Evolutionary conservation across 768 basidiomycete genomes (phyloP).

Genomic region (Sutorius australiensis): DNA sequence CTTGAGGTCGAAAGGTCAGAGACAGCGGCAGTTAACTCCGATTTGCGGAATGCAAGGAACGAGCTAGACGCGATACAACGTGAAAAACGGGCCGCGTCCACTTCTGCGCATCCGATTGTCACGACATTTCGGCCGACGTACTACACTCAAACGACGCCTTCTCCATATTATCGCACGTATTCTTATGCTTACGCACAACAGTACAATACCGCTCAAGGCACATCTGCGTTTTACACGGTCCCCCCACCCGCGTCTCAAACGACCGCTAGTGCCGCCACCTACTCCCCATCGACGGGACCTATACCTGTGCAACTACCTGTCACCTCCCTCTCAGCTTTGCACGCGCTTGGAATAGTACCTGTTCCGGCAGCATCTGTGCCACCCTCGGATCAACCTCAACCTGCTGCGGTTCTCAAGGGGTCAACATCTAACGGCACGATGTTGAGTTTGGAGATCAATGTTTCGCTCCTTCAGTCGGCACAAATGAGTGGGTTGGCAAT

Average conservation of each 20-base stretch:
- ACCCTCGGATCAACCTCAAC: conserved; percentile 55
- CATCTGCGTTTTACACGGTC: conserved; percentile 26
- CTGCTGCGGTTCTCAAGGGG: conserved; percentile 73
- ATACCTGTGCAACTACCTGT: conserved; percentile 73
- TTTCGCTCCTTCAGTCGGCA: conserved; percentile 64
- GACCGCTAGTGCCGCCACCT: conserved; percentile 30
- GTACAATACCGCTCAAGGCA: conserved; percentile 35
- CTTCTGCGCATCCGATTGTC: conserved; percentile 32
- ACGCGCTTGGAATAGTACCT: conserved; percentile 70
- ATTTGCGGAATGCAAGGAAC: conserved; percentile 57
- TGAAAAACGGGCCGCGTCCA: conserved; percentile 53
- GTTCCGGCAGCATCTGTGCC: conserved; percentile 54
- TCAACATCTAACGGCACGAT: conserved; percentile 68
- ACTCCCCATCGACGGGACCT: conserved; percentile 28
- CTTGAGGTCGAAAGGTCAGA: conserved; percentile 67
- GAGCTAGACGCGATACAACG: conserved; percentile 68
- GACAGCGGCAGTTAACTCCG: conserved; percentile 50
- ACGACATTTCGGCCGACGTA: conserved; percentile 40
- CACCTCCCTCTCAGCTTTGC: conserved; percentile 50
- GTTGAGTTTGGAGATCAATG: conserved; percentile 75
- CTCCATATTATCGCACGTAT: conserved; percentile 63
- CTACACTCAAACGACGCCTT: conserved; percentile 35
- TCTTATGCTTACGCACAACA: conserved; percentile 63
- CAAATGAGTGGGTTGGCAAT: conserved; percentile 76
- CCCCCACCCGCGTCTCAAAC: conserved; percentile 35